A percentile compares a stretch with the other conserved stretches of the same genome.
These are phyloP conservation scores for Cucumis sativus DNA, from an alignment of 306 rosid species.

Conservation along the genomic window DNA sequence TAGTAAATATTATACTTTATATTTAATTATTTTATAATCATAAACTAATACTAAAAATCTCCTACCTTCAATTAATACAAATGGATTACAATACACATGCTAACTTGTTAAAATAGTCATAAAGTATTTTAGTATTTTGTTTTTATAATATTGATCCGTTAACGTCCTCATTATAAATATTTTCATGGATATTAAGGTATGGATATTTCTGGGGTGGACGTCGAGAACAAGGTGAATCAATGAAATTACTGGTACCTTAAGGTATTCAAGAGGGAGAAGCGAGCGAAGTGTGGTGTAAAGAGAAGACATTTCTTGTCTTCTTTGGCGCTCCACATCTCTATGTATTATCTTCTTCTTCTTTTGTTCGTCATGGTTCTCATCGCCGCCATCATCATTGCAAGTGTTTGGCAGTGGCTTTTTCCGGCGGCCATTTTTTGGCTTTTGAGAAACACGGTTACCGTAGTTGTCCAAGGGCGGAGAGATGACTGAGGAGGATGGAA, in stretches of 20 bases:
- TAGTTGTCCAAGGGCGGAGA: neutral
- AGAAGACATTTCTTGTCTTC: slow-evolving; percentile 39
- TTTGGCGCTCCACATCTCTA: slow-evolving; percentile 32
- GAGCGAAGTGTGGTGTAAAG: slow-evolving; percentile 27
- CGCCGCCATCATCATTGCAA: neutral
- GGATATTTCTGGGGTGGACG: no score
- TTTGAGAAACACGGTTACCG: neutral
- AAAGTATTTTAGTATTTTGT: no score
- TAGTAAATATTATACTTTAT: no score
- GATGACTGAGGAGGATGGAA: neutral
- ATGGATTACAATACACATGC: no score
- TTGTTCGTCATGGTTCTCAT: neutral
- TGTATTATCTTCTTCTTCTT: slow-evolving; percentile 26
- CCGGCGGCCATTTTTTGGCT: neutral
- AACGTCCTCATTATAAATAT: no score
- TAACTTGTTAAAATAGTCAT: no score
- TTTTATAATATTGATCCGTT: no score
- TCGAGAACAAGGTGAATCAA: no score
- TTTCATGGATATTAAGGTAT: no score
- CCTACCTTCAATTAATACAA: no score
- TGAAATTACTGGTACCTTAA: slow-evolving; percentile 15
- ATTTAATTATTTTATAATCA: no score
- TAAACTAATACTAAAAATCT: no score
- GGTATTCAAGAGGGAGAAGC: slow-evolving; percentile 20
- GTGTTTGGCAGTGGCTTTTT: neutral